These are phyloP conservation scores for Gentiana dahurica DNA, from an alignment of 257 asterid genomes.

Conservation along the genomic window DNA sequence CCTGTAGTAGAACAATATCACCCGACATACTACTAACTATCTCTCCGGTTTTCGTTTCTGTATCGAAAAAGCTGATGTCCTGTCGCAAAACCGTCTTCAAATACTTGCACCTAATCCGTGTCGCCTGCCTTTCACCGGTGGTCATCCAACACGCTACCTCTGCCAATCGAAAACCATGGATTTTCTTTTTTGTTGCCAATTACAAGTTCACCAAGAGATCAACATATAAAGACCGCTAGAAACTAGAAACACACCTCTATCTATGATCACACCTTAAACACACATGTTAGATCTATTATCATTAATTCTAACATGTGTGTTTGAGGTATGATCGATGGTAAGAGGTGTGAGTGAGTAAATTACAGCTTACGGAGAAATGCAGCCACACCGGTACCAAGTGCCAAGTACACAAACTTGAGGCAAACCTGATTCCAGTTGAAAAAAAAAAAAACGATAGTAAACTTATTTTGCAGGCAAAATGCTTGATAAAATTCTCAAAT, in stretches of 20 bases:
- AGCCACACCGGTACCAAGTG: slow-evolving; percentile 47
- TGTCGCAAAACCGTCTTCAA: slow-evolving; percentile 45
- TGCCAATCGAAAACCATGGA: slow-evolving; percentile 7
- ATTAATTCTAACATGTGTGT: no score
- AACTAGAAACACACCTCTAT: background rate
- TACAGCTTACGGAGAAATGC: slow-evolving; percentile 24
- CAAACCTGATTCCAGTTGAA: slow-evolving; percentile 30
- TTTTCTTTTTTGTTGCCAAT: background rate
- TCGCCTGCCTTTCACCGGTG: slow-evolving; percentile 68
- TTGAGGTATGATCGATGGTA: no score
- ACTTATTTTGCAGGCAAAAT: background rate
- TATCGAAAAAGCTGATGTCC: slow-evolving; percentile 57
- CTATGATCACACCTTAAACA: no score
- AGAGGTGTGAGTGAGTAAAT: no score
- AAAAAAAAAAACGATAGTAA: no score
- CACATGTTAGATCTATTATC: no score
- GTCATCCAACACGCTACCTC: slow-evolving; percentile 71
- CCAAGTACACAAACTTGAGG: slow-evolving; percentile 42
- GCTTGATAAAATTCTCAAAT: background rate
- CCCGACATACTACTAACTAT: slow-evolving; percentile 36
- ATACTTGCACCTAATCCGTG: slow-evolving; percentile 38
- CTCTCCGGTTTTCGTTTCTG: slow-evolving; percentile 44
- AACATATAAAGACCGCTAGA: no score
- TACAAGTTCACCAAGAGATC: no score
- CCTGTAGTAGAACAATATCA: slow-evolving; percentile 43